Evolutionary conservation across 176 grass and related monocot genomes (phyloP).

Genomic region (Aegilops umbellulata): DNA sequence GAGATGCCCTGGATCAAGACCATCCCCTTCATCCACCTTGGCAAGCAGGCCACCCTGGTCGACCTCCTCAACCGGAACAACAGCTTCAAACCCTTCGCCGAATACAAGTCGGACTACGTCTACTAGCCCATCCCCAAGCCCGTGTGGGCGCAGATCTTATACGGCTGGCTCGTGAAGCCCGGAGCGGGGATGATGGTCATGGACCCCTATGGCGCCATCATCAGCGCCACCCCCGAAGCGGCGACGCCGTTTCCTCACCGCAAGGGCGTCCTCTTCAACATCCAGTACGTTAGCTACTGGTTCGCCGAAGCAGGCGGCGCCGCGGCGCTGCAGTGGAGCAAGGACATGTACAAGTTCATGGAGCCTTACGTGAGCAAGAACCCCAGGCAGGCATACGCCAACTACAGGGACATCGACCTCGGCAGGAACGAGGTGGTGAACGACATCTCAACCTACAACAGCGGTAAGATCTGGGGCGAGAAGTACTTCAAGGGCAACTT

Average conservation of each 20-base stretch:
- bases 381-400: too few relatives aligned
- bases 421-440: too few relatives aligned
- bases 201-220: slow-evolving; percentile 27
- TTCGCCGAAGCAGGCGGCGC: not conserved
- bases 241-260: slow-evolving; percentile 34
- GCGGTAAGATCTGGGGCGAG: too few relatives aligned
- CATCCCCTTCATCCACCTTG: slow-evolving; percentile 17
- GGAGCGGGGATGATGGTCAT: slow-evolving; percentile 31
- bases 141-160: not conserved
- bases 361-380: too few relatives aligned
- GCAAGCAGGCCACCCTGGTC: not conserved
- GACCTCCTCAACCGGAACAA: slow-evolving; percentile 17
- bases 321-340: slow-evolving; percentile 10
- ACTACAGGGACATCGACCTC: too few relatives aligned
- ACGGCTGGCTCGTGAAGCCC: not conserved
- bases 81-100: not conserved
- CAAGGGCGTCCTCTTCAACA: slow-evolving; percentile 27
- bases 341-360: not conserved
- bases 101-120: slow-evolving; percentile 42
- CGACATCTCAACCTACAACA: too few relatives aligned
- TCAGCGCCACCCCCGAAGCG: not conserved
- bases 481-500: too few relatives aligned
- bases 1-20: slow-evolving; percentile 40
- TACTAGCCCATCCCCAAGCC: not conserved
- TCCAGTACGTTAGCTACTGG: slow-evolving; percentile 37